Base-by-base conservation (phyloP, 192 early-diverging fungal species). In the Coemansia sp. region DNA sequence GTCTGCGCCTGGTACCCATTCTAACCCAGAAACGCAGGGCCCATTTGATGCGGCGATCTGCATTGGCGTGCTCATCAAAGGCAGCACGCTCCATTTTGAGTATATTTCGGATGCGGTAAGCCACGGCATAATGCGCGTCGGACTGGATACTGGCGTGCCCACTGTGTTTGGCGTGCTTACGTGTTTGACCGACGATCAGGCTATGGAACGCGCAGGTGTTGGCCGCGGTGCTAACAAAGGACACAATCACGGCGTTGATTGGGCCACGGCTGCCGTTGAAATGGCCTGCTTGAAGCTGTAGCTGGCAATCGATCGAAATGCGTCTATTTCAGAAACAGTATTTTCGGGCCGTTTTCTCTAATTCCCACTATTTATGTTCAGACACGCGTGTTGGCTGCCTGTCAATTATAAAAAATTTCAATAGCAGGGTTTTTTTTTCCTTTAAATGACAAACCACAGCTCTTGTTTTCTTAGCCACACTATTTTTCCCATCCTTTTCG, bases 31-130 rank as follows among this genome's bases (percentile, higher is more conserved):
- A 25, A 69, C 60, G 63, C 64, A 75, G 37, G 78, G 82, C 0
- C 84, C 87, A 5, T 98, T 90, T 69, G 92, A 98, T 71, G 96
- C 92, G 1, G 91, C 85, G 6, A 94, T 99, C 61, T 90, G 90
- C 59, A 90, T 99, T 72, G 97, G 97, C 31, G 93, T 99, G 19
- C 87, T 99, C 51, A 98, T 99, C 86, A 99, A 98, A 88, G 97
- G 97, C 60, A 85, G 87, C 55, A 99, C 97, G 15, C 93, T 96
- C 87, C 97, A 99, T 64, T 99, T 97, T 86, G 97, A 98, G 82
- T 99, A 99, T 74, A 99, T 99, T 59, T 87, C 90, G n/a, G 97
- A 99, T 50, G 92, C 96, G 0, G 87, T 90, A 1, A 87, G 85
- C 36, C 91, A 95, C 15, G 97, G 95, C 0, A 82, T 99, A 40